Conservation (phyloP, 371 early-diverging fungal genomes). For the Haplosporangium sp. region DNA sequence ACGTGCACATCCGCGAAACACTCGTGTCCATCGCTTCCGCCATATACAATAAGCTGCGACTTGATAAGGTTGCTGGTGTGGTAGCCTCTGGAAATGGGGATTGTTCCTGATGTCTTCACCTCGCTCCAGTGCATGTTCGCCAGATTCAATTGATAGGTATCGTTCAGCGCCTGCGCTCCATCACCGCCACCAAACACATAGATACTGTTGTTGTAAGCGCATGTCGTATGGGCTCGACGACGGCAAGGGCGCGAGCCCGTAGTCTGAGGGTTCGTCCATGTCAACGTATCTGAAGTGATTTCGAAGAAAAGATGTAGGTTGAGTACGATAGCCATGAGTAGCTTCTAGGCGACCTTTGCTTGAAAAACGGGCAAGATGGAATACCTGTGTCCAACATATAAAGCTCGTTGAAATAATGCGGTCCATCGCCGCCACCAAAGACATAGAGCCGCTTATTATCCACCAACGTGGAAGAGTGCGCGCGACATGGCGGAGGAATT, state of each 20-base stretch:
- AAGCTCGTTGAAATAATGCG: slow-evolving; percentile 83
- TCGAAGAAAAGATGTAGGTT: not conserved
- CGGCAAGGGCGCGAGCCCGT: slow-evolving; percentile 68
- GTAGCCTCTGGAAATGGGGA: slow-evolving; percentile 85
- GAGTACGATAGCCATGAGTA: not conserved
- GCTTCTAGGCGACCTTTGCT: not conserved
- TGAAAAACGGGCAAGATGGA: not conserved
- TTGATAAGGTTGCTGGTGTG: slow-evolving; percentile 85
- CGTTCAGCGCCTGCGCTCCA: slow-evolving; percentile 81
- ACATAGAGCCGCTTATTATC: slow-evolving; percentile 72
- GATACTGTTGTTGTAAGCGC: slow-evolving; percentile 70
- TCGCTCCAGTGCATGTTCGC: slow-evolving; percentile 64
- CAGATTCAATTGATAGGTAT: slow-evolving; percentile 75
- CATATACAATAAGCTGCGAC: slow-evolving; percentile 80
- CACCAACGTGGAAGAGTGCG: slow-evolving; percentile 82
- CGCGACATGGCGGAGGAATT: slow-evolving; percentile 83
- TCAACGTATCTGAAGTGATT: slow-evolving; percentile 54
- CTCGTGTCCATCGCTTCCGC: slow-evolving; percentile 89
- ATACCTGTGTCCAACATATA: slow-evolving; percentile 73
- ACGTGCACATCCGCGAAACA: slow-evolving; percentile 86
- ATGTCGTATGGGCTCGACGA: slow-evolving; percentile 88
- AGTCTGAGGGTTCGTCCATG: slow-evolving; percentile 67
- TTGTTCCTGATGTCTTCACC: slow-evolving; percentile 65
- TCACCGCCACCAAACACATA: slow-evolving; percentile 92
- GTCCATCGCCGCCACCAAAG: slow-evolving; percentile 90